Evolutionary conservation across 495 filamentous ascomycete species (phyloP), one percentile per base, ranked within the genome.

Genomic region (Opeltia flavorubescens): DNA sequence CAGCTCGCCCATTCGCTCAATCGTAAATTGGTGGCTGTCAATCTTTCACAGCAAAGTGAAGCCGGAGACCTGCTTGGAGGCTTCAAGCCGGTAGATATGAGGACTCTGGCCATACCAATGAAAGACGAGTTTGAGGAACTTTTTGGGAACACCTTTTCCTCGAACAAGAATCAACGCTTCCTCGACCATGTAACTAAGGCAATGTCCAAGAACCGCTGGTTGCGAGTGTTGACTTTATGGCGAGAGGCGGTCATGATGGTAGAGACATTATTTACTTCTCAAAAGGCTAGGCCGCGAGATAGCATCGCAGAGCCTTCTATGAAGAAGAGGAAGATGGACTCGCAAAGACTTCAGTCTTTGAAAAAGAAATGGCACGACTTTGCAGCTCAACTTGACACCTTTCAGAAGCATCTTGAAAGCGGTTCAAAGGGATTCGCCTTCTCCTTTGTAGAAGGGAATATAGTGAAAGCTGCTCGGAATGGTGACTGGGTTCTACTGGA

Each of bases 401-500:
- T 96, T 36, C 84, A 94, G 56, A 71, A 78, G 15, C 86, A 94
- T 57, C 72, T 93, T 11, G 76, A 81, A 6, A 78, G 79, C 46
- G 80, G 86, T 2, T 76, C 80, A 25, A 80, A 84, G 27, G 81
- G 81, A 41, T 94, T 95, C 61, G 88, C 89, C 0, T 96, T 99
- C 59, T 80, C 84, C 15, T 99, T 99, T 55, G 78, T 95, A 2
- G 89, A 99, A 62, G 87, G 93, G 47, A 94, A 84, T 53, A 83
- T 99, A 55, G 83, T 96, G 28, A 84, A 85, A 63, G 93, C 93
- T 4, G 77, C 84, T 20, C 72, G 89, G 41, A 95, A 94, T 61
- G 93, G 93, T 4, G 87, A 95, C 58, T 99, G 93, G 93, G 84
- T 99, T 13, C 69, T 99, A n/a, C 68, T 95, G 13, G 93, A 99